Conservation (phyloP, 2,329 filamentous ascomycete species). For the Sporothrix protearum region DNA sequence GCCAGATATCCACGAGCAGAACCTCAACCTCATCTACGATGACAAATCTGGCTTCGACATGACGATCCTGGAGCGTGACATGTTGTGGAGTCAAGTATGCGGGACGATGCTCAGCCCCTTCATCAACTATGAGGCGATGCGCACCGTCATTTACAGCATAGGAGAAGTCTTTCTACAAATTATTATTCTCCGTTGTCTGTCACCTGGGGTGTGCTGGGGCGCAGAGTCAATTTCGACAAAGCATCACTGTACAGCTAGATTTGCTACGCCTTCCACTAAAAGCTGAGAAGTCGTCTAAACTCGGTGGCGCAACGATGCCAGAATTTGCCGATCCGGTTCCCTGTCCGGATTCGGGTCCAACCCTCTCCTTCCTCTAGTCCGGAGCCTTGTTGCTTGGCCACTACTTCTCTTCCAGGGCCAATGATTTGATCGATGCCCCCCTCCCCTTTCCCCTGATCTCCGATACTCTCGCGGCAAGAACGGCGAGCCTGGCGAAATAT, state of each 20-base stretch:
- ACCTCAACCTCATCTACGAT: slow-evolving; percentile 36
- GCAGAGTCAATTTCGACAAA: slow-evolving; percentile 32
- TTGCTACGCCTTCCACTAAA: slow-evolving; percentile 34
- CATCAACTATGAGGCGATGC: slow-evolving; percentile 36
- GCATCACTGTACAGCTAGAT: slow-evolving; percentile 33
- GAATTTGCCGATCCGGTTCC: too few relatives aligned
- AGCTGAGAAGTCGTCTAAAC: too few relatives aligned
- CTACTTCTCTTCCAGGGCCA: too few relatives aligned
- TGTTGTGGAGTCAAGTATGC: slow-evolving; percentile 37
- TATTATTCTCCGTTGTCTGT: slow-evolving; percentile 36
- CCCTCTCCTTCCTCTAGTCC: too few relatives aligned
- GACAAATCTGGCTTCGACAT: slow-evolving; percentile 41
- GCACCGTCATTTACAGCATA: slow-evolving; percentile 32
- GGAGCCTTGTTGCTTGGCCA: too few relatives aligned
- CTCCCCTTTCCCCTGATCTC: too few relatives aligned
- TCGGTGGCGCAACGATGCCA: too few relatives aligned
- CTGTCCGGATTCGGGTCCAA: too few relatives aligned
- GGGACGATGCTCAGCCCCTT: slow-evolving; percentile 37
- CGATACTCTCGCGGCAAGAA: too few relatives aligned
- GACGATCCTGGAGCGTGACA: slow-evolving; percentile 38
- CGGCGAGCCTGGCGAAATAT: too few relatives aligned
- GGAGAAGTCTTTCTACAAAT: slow-evolving; percentile 31
- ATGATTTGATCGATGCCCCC: too few relatives aligned
- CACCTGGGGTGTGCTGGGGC: slow-evolving; percentile 38
- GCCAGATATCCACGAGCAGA: slow-evolving; percentile 37